Evolutionary conservation across 2,329 filamentous ascomycete genomes (phyloP).

Genomic region (Mycocentrospora acerina): DNA sequence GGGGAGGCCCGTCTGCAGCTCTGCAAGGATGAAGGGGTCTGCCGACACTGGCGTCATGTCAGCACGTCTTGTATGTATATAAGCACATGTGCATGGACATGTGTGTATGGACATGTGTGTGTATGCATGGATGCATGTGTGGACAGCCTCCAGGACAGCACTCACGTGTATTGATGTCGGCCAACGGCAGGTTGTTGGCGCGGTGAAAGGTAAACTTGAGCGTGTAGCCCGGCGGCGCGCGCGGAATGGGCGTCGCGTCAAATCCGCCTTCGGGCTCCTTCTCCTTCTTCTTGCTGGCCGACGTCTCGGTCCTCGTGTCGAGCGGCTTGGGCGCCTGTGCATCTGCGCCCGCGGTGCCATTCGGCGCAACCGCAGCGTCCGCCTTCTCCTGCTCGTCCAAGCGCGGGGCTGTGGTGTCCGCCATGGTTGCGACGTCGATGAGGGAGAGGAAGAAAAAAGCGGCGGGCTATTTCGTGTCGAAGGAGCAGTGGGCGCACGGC

Average conservation of each 20-base stretch:
- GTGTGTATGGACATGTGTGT: no score
- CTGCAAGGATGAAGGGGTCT: conserved; percentile 79
- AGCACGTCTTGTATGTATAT: no score
- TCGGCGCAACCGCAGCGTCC: conserved; percentile 14
- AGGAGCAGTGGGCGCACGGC: no score
- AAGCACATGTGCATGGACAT: no score
- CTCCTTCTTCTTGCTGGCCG: conserved; percentile 35
- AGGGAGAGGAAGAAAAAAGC: no score
- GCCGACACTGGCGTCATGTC: conserved; percentile 56
- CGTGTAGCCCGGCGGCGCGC: conserved; percentile 76
- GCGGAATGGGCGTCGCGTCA: conserved; percentile 75
- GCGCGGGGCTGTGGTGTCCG: conserved; percentile 11
- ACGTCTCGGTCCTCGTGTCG: conserved; percentile 26
- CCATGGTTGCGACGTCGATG: no score
- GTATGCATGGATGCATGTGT: no score
- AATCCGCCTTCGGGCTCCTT: conserved; percentile 71
- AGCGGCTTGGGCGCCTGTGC: conserved; percentile 20
- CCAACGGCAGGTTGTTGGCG: conserved; percentile 77
- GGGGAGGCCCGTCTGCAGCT: conserved; percentile 69
- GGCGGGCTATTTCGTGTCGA: no score
- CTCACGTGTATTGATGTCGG: conserved; percentile 66
- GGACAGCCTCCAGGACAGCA: no score
- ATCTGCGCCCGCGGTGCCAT: conserved; percentile 8
- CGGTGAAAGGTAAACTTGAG: conserved; percentile 81
- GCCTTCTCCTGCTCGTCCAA: conserved; percentile 9